Conservation (phyloP, 495 filamentous ascomycete genomes). For the Clavariopsis aquatica region DNA sequence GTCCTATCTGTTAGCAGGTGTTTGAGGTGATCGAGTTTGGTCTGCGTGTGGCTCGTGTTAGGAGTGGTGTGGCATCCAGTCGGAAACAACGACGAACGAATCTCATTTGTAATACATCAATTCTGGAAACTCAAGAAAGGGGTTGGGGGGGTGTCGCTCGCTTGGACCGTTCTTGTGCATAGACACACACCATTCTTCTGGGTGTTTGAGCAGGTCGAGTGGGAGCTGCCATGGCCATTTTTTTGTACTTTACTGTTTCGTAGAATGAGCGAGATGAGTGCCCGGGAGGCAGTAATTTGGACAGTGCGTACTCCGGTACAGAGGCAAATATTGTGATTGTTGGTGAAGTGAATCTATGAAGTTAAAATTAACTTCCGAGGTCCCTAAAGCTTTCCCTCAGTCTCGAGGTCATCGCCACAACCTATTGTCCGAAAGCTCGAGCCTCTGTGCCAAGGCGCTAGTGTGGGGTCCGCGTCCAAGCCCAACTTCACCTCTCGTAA, state of each 20-base stretch:
- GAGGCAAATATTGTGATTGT: no score
- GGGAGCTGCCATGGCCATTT: background rate
- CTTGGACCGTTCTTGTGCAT: background rate
- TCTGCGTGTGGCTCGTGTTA: background rate
- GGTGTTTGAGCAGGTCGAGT: background rate
- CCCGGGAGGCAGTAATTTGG: conserved; percentile 5
- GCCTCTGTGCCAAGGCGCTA: background rate
- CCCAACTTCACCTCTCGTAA: background rate
- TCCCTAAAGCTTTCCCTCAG: no score
- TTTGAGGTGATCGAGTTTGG: no score
- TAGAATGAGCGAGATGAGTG: conserved; percentile 1
- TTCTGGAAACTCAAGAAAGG: background rate
- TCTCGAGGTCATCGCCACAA: no score
- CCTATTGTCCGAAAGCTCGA: background rate
- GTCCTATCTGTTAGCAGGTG: background rate
- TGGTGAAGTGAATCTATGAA: background rate
- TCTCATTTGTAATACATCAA: conserved; percentile 35
- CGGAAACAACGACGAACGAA: conserved; percentile 27
- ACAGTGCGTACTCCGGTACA: background rate
- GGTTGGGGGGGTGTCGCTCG: background rate
- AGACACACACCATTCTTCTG: background rate
- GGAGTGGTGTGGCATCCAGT: background rate
- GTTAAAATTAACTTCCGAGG: background rate
- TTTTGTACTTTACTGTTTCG: conserved; percentile 8
- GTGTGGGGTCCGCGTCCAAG: background rate